These are phyloP conservation scores for Botrytis byssoidea DNA, from an alignment of 2,329 filamentous ascomycete species.

Conservation along the genomic window DNA sequence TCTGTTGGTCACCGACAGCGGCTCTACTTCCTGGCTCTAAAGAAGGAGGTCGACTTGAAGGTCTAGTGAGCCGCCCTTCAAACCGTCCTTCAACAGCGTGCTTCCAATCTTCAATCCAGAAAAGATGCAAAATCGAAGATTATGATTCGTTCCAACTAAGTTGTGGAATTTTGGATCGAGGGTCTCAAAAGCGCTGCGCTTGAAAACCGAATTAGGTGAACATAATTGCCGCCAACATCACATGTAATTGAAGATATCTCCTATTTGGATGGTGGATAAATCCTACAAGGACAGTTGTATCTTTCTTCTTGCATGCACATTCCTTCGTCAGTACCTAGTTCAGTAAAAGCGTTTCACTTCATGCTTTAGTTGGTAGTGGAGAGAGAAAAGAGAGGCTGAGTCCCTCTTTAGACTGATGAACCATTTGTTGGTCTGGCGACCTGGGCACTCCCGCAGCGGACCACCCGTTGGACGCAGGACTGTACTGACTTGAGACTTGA, in stretches of 20 bases:
- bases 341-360: slow-evolving; percentile 3
- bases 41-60: background rate
- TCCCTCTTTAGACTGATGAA: background rate
- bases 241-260: slow-evolving; percentile 4
- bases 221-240: slow-evolving; percentile 16
- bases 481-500: background rate
- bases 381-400: slow-evolving; percentile 15
- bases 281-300: slow-evolving; percentile 5
- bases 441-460: slow-evolving; percentile 16
- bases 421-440: slow-evolving; percentile 8
- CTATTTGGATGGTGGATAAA: slow-evolving; percentile 4
- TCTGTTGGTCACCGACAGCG: slow-evolving; percentile 18
- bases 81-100: background rate
- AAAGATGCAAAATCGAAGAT: background rate
- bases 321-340: background rate
- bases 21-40: background rate
- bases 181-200: slow-evolving; percentile 13
- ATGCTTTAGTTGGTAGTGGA: background rate
- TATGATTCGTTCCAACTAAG: background rate
- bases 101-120: background rate
- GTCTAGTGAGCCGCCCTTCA: slow-evolving; percentile 13
- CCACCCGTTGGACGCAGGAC: background rate
- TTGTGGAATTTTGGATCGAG: background rate
- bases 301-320: slow-evolving; percentile 12
- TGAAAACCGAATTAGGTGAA: slow-evolving; percentile 4